Conservation (phyloP, 2,329 filamentous ascomycete genomes). For the Byssothecium circinans region DNA sequence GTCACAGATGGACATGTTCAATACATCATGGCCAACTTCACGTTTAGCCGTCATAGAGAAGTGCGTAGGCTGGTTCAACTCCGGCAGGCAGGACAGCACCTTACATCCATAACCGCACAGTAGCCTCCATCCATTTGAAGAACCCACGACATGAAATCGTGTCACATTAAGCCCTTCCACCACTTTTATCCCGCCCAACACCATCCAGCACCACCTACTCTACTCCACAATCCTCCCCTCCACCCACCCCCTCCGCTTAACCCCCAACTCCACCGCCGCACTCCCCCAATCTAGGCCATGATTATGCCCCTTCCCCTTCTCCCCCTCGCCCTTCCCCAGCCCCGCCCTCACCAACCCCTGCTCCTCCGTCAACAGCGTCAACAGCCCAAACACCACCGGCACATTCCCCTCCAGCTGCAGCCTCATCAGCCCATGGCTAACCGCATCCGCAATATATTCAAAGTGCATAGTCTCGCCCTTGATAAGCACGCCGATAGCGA, state of each 20-base stretch:
- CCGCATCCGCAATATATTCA: slow-evolving; percentile 93
- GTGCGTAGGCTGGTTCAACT: no score
- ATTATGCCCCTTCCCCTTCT: slow-evolving; percentile 67
- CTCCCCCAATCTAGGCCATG: slow-evolving; percentile 96
- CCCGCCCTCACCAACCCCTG: slow-evolving; percentile 87
- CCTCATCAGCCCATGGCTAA: slow-evolving; percentile 90
- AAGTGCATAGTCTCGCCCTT: slow-evolving; percentile 99
- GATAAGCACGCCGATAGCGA: slow-evolving; percentile 93
- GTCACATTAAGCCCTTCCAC: no score
- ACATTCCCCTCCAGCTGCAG: slow-evolving; percentile 87
- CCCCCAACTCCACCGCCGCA: slow-evolving; percentile 90
- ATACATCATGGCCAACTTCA: no score
- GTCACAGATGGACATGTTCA: no score
- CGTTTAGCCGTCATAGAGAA: no score
- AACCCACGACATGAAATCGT: no score
- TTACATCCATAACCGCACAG: no score
- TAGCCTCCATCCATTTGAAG: no score
- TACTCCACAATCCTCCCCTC: slow-evolving; percentile 63
- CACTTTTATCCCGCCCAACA: background rate
- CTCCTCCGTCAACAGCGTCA: slow-evolving; percentile 86
- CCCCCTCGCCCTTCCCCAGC: slow-evolving; percentile 52
- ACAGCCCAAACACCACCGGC: slow-evolving; percentile 86
- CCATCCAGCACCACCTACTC: slow-evolving; percentile 1
- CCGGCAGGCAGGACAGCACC: no score
- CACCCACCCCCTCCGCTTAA: slow-evolving; percentile 83